Conservation (phyloP, 2,329 filamentous ascomycete genomes). For the Corynespora cassiicola region DNA sequence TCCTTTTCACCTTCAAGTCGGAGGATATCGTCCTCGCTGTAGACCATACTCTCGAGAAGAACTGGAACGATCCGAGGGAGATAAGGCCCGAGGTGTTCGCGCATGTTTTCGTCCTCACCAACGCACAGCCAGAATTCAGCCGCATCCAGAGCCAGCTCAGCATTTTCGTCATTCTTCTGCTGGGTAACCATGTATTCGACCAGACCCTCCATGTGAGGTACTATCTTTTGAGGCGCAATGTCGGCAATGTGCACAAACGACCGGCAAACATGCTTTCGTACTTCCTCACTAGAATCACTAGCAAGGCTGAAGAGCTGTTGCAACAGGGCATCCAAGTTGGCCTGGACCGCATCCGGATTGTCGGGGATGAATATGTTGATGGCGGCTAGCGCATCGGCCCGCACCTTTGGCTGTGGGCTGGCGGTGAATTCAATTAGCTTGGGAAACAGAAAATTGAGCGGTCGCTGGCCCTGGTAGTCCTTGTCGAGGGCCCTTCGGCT, state of each 20-base stretch:
- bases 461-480: constrained; percentile 86
- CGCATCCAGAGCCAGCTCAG: constrained; percentile 90
- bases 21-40: constrained; percentile 90
- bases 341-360: constrained; percentile 81
- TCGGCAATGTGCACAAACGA: constrained; percentile 93
- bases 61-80: constrained; percentile 88
- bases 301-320: constrained; percentile 83
- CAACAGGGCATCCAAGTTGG: constrained; percentile 81
- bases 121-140: constrained; percentile 97
- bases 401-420: constrained; percentile 77
- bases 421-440: constrained; percentile 88
- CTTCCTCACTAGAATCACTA: constrained; percentile 77
- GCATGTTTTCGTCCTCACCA: constrained; percentile 83
- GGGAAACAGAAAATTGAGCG: constrained; percentile 86
- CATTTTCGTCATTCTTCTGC: constrained; percentile 80
- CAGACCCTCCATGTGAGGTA: constrained; percentile 84
- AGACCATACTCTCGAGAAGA: constrained; percentile 92
- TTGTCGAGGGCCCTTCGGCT: constrained; percentile 85
- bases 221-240: constrained; percentile 85
- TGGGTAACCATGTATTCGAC: constrained; percentile 94
- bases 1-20: constrained; percentile 78
- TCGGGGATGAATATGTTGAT: constrained; percentile 92
- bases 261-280: constrained; percentile 90
- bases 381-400: constrained; percentile 78
- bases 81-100: constrained; percentile 77